Conservation (phyloP, 2,329 filamentous ascomycete genomes). For the Colletotrichum ledebouriae region DNA sequence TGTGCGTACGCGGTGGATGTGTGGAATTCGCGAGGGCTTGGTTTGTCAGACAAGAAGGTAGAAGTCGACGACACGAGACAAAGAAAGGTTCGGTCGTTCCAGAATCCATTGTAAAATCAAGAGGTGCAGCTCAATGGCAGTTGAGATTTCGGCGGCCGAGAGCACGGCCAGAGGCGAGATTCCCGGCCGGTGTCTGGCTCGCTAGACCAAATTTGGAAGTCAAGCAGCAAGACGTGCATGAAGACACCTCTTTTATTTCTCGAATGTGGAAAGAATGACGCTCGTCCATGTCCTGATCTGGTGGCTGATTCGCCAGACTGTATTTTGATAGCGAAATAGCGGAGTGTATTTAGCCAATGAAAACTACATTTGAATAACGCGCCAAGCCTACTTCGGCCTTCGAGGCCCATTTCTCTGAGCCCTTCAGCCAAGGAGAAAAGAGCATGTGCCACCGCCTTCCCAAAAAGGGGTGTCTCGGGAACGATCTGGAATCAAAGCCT, state of each 20-base stretch:
- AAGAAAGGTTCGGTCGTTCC: neutral
- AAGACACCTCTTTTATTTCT: neutral
- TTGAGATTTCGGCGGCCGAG: neutral
- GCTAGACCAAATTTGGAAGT: conserved; percentile 51
- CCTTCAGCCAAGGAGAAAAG: neutral
- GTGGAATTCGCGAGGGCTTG: neutral
- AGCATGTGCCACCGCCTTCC: neutral
- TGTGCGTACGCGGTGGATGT: neutral
- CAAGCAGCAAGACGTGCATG: conserved; percentile 47
- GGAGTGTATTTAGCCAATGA: neutral
- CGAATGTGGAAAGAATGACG: conserved; percentile 2
- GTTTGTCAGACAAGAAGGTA: conserved; percentile 13
- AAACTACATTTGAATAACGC: too few relatives aligned
- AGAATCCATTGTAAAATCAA: neutral
- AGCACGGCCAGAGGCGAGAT: neutral
- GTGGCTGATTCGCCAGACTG: neutral
- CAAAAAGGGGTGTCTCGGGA: conserved; percentile 1
- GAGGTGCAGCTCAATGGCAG: conserved; percentile 26
- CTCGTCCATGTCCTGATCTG: neutral
- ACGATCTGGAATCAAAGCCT: conserved; percentile 3
- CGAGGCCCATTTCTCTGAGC: neutral
- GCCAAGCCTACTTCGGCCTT: neutral
- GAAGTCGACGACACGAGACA: too few relatives aligned
- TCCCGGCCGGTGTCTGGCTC: neutral
- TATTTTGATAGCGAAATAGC: neutral